Evolutionary conservation across 257 asterid species (phyloP), one percentile per base, ranked within the genome.

Genomic region (Solanum megistacrolobum): DNA sequence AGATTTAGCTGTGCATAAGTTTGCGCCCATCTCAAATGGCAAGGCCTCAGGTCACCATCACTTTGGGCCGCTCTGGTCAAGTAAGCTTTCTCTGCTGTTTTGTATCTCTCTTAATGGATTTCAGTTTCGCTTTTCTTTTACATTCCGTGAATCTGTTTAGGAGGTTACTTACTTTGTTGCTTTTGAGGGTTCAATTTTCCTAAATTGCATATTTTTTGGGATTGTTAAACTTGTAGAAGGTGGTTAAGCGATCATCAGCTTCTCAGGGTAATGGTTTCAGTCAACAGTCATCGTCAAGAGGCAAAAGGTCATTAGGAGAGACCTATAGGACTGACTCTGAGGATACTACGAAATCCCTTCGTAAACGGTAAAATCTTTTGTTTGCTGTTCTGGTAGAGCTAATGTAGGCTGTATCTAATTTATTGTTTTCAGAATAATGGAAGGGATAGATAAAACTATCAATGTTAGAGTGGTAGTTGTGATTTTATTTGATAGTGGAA

Each of bases 1-100:
- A 73, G 82, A 73, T 73, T 73, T 73, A 18, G 82, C 38, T 79
- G 36, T 41, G 65, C 84, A 1, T 16, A 27, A 82, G 43, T 23
- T 82, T 35, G 36, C 31, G 7, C 29, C 69, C 82, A 43, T 79
- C 66, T 79, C 43, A 38, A 38, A 94, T 94, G 96, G 91, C 92
- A 60, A 90, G 89, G 66, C 92, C 93, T 78, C 94, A 92, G 83
- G 89, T 94, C 55, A 92, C 95, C 85, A 91, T 95, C 92, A 93
- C 95, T 73, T 94, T 94, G 83, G 98, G 93, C 79, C 90, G 91
- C 91, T 93, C 94, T 62, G 96, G 98, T 89, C 98, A 92, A 90
- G 98, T 95, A 88, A 48, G 74, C 85, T 41, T 83, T 46, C 83
- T 5, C 7, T 39, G 11, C 60, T 12, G 35, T 36, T 84, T 25